Evolutionary conservation across 352 stramenopile genomes (phyloP), one percentile per base, ranked within the genome.

Genomic region (Sclerospora graminicola): DNA sequence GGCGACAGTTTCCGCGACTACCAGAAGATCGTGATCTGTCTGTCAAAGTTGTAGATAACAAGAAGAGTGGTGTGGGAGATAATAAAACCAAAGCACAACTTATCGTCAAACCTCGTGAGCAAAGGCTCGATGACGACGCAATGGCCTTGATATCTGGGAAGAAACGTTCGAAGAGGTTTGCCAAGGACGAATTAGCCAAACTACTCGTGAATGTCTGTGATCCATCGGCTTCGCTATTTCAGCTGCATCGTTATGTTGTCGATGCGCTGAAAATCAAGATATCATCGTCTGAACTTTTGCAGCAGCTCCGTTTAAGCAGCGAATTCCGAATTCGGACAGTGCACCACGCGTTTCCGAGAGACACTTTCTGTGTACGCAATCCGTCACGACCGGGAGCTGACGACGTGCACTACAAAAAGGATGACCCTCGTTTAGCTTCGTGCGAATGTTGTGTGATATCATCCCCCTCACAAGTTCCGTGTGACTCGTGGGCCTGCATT

Each of bases 161-260:
- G 41, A 34, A 6, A 15, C 46, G 14, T 31, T 49, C 39, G 26
- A 35, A 19, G 36, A 50, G 11, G 14, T 59, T 64, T 10, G 66
- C 77, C 34, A 52, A 51, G 15, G 54, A 74, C n/a, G 43, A 43
- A 2, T 41, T 81, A 8, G 37, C 58, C 2, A 26, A 63, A 4
- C 51, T 55, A 16, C 58, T 88, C 1, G 43, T 63, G 0, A 9
- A 15, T 1, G 41, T 67, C 10, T 84, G 76, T 41, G 48, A 65
- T 10, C 76, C 73, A 23, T 79, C 68, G 9, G 60, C 71, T 5
- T 86, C 76, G 26, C 48, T 89, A 0, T 84, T 73, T 34, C 64
- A 55, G 4, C 43, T 89, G 24, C 68, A 84, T 28, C 70, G 70
- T 5, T 77, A 70, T 40, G 61, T 79, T 28, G 47, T 69, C 20